These are phyloP conservation scores for Taphrina communis DNA, from an alignment of 1,139 yeast genomes.

Conservation along the genomic window DNA sequence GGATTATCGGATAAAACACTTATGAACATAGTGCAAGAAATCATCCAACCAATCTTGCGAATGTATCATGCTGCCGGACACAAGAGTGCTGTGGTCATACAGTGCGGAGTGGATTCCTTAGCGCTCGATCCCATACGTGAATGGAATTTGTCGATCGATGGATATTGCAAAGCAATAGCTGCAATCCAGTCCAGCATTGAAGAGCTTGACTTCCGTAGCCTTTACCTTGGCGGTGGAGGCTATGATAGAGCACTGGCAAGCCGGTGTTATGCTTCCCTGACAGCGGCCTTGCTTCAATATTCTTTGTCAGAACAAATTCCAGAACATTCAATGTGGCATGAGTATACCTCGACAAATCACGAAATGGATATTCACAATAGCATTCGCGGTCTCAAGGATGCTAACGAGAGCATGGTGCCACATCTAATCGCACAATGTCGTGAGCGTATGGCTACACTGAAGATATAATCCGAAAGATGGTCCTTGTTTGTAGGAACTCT, in stretches of 20 bases:
- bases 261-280: slow-evolving; percentile 67
- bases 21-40: slow-evolving; percentile 53
- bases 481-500: neutral
- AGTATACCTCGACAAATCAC: slow-evolving; percentile 12
- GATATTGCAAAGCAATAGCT: slow-evolving; percentile 13
- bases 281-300: slow-evolving; percentile 48
- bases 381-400: slow-evolving; percentile 9
- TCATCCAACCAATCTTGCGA: slow-evolving; percentile 55
- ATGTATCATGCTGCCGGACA: slow-evolving; percentile 56
- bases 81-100: slow-evolving; percentile 60
- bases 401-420: neutral
- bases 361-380: neutral
- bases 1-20: slow-evolving; percentile 63
- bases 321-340: slow-evolving; percentile 28
- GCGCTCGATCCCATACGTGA: slow-evolving; percentile 63
- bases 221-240: slow-evolving; percentile 80
- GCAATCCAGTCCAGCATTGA: slow-evolving; percentile 4
- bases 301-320: slow-evolving; percentile 7
- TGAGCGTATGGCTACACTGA: neutral
- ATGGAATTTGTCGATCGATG: slow-evolving; percentile 61
- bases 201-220: slow-evolving; percentile 16
- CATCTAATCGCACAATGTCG: neutral
- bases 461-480: neutral
- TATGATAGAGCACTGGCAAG: slow-evolving; percentile 69
- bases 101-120: slow-evolving; percentile 77